Evolutionary conservation across 345 rosid genomes (phyloP).

Genomic region (Fremontodendron californicum): DNA sequence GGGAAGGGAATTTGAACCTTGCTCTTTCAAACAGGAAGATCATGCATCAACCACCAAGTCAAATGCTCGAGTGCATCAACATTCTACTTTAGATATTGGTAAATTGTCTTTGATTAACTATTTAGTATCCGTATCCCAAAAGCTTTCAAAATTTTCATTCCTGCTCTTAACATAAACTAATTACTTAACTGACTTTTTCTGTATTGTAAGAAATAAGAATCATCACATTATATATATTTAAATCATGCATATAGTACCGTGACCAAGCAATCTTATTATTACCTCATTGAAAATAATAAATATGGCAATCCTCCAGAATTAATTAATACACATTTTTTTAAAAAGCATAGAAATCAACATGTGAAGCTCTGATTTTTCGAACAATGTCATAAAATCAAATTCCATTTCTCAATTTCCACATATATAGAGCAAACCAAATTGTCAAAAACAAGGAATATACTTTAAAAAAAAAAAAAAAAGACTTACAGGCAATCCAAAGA

Average conservation of each 20-base stretch:
- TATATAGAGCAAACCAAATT: not conserved
- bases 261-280: not conserved
- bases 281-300: not conserved
- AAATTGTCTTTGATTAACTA: not conserved
- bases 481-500: conserved; percentile 92
- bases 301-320: not conserved
- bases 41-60: not conserved
- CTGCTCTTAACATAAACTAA: not conserved
- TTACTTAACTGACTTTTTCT: not conserved
- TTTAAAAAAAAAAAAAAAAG: not conserved
- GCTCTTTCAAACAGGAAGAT: not conserved
- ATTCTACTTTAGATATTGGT: not conserved
- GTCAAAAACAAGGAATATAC: not conserved
- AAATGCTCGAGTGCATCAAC: not conserved
- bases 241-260: not conserved
- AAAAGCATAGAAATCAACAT: not conserved
- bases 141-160: not conserved
- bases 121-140: not conserved
- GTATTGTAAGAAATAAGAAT: not conserved
- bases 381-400: not conserved
- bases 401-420: not conserved
- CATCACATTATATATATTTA: not conserved
- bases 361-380: not conserved
- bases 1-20: not conserved
- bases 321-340: not conserved